Evolutionary conservation across 1,284 basidiomycete genomes (phyloP).

Genomic region (Peniophora sp.): DNA sequence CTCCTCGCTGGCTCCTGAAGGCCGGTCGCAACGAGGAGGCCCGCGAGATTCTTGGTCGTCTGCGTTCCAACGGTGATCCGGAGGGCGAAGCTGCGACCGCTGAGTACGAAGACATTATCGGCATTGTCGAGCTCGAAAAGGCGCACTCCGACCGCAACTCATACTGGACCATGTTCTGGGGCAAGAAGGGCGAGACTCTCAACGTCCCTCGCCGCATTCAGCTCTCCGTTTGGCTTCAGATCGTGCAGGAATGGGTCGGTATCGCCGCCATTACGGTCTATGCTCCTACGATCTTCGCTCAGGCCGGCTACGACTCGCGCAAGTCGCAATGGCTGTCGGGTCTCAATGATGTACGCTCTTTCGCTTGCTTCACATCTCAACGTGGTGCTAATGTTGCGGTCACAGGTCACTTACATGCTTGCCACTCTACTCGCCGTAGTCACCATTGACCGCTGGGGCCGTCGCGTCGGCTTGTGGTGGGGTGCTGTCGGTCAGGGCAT

Average conservation of each 20-base stretch:
- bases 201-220: conserved; percentile 40
- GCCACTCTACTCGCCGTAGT: conserved; percentile 36
- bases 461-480: conserved; percentile 40
- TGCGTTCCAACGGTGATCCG: conserved; percentile 21
- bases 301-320: conserved; percentile 35
- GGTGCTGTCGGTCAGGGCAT: conserved; percentile 28
- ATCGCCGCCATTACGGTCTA: conserved; percentile 45
- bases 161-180: conserved; percentile 41
- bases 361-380: background rate
- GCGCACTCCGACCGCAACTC: conserved; percentile 32
- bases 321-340: conserved; percentile 41
- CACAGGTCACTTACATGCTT: conserved; percentile 36
- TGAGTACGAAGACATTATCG: conserved; percentile 34
- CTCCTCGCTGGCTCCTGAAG: conserved; percentile 50
- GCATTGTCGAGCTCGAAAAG: conserved; percentile 33
- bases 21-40: conserved; percentile 41
- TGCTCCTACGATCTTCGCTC: conserved; percentile 39
- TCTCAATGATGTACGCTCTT: conserved; percentile 30
- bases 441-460: conserved; percentile 40
- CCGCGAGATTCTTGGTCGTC: conserved; percentile 28
- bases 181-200: conserved; percentile 31
- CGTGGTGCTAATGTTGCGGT: conserved; percentile 2
- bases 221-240: conserved; percentile 41
- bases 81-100: conserved; percentile 19
- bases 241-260: conserved; percentile 45